These are phyloP conservation scores for Corinectria fuckeliana DNA, from an alignment of 2,329 filamentous ascomycete genomes.

Conservation along the genomic window DNA sequence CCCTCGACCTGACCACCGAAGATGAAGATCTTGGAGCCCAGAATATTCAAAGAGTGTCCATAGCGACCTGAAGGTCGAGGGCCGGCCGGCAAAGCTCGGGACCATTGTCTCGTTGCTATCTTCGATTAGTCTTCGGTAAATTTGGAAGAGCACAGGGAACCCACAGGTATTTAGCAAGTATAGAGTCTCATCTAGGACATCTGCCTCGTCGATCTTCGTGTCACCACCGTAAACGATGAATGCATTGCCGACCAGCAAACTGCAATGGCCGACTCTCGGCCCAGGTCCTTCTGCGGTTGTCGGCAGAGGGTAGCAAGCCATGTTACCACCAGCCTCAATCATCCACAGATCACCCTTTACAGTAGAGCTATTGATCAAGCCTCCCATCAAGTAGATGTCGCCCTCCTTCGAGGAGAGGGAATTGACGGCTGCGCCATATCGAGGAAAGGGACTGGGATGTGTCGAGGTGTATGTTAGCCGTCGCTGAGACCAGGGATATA, in stretches of 20 bases:
- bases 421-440: constrained; percentile 97
- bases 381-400: constrained; percentile 97
- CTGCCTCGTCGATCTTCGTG: constrained; percentile 93
- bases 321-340: constrained; percentile 86
- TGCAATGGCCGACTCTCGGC: constrained; percentile 91
- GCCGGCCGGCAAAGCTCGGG: constrained; percentile 86
- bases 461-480: constrained; percentile 84
- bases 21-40: constrained; percentile 96
- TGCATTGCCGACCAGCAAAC: constrained; percentile 93
- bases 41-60: constrained; percentile 93
- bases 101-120: constrained; percentile 96
- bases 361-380: constrained; percentile 90
- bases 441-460: constrained; percentile 86
- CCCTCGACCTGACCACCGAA: constrained; percentile 98
- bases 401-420: constrained; percentile 92
- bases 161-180: constrained; percentile 97
- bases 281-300: constrained; percentile 95
- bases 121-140: constrained; percentile 23
- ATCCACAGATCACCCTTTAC: constrained; percentile 98
- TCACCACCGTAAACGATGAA: constrained; percentile 99
- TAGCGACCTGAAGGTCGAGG: constrained; percentile 89
- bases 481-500: constrained; percentile 96
- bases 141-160: constrained; percentile 44
- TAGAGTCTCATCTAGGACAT: constrained; percentile 90
- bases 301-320: constrained; percentile 89